phyloP scores from a whole-genome alignment of 164 flowering plant genomes.

The Chimonanthus salicifolius region DNA sequence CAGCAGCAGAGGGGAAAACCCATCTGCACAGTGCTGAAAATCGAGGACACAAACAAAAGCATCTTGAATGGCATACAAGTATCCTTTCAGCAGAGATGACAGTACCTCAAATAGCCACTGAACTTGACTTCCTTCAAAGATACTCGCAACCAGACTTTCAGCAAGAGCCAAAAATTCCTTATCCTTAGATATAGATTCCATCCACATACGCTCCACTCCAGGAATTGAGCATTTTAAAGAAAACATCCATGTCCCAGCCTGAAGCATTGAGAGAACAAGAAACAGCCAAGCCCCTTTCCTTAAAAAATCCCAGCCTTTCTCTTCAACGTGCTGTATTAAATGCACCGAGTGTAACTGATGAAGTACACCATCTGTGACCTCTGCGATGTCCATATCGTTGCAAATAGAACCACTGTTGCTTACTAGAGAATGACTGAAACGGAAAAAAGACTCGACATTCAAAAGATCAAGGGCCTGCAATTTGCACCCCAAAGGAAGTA shows the following conservation, averaged over 20 bases:
- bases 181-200: conserved; percentile 26
- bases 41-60: conserved; percentile 50
- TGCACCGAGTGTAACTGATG: conserved; percentile 32
- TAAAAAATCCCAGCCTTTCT: conserved; percentile 67
- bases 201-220: conserved; percentile 24
- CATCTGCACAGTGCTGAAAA: conserved; percentile 16
- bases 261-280: conserved; percentile 49
- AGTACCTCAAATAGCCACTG: conserved; percentile 35
- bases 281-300: conserved; percentile 77
- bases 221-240: conserved; percentile 33
- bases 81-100: conserved; percentile 51
- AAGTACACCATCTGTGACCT: conserved; percentile 37
- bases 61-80: conserved; percentile 44
- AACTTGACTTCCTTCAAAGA: conserved; percentile 33
- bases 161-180: conserved; percentile 37
- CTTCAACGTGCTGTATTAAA: conserved; percentile 23
- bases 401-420: conserved; percentile 21
- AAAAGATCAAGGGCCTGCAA: conserved; percentile 28
- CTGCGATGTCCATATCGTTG: conserved; percentile 23
- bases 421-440: conserved; percentile 44
- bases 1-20: conserved; percentile 52
- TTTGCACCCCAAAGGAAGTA: conserved; percentile 17
- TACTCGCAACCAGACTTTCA: conserved; percentile 34
- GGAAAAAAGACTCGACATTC: conserved; percentile 37
- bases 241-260: conserved; percentile 40